Conservation (phyloP, 2,329 filamentous ascomycete species). For the Pestalotiopsis sp. region DNA sequence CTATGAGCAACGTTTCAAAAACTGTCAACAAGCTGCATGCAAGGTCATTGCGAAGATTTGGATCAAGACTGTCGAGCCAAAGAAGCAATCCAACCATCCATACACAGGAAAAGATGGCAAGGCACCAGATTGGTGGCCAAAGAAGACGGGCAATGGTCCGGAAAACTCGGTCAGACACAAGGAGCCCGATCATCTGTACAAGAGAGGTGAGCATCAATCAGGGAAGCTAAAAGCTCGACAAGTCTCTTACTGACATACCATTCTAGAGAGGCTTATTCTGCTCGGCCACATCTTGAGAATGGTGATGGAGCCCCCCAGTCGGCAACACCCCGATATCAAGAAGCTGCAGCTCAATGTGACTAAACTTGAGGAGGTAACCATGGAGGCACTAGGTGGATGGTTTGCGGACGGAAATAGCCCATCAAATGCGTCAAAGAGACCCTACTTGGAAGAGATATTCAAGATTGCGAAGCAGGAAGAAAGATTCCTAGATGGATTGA, state of each 20-base stretch:
- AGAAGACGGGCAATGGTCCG: slow-evolving; percentile 52
- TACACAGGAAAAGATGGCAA: slow-evolving; percentile 69
- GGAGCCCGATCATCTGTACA: slow-evolving; percentile 75
- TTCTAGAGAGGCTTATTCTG: slow-evolving; percentile 59
- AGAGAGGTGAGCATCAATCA: slow-evolving; percentile 54
- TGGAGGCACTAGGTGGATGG: slow-evolving; percentile 60
- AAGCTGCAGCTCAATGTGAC: slow-evolving; percentile 56
- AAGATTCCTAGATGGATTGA: slow-evolving; percentile 56
- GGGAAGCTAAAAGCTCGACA: not conserved
- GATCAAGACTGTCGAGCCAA: slow-evolving; percentile 76
- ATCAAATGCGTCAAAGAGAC: slow-evolving; percentile 57
- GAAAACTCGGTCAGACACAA: slow-evolving; percentile 65
- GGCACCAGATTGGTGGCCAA: slow-evolving; percentile 70
- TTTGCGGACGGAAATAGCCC: slow-evolving; percentile 59
- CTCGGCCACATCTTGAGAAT: slow-evolving; percentile 64
- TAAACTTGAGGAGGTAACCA: slow-evolving; percentile 61
- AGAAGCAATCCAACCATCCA: slow-evolving; percentile 75
- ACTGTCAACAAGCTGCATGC: slow-evolving; percentile 71
- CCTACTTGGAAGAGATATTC: slow-evolving; percentile 63
- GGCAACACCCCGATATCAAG: slow-evolving; percentile 54
- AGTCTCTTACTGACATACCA: slow-evolving; percentile 11
- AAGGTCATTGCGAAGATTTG: slow-evolving; percentile 76
- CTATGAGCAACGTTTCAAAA: slow-evolving; percentile 64
- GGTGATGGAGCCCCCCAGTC: slow-evolving; percentile 52
- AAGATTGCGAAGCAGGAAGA: slow-evolving; percentile 61